Percentiles rank a stretch among this genome's conserved stretches.
These are phyloP conservation scores for Microbotryum silenes-acaulis DNA, from an alignment of 1,284 basidiomycete genomes.

Conservation along the genomic window DNA sequence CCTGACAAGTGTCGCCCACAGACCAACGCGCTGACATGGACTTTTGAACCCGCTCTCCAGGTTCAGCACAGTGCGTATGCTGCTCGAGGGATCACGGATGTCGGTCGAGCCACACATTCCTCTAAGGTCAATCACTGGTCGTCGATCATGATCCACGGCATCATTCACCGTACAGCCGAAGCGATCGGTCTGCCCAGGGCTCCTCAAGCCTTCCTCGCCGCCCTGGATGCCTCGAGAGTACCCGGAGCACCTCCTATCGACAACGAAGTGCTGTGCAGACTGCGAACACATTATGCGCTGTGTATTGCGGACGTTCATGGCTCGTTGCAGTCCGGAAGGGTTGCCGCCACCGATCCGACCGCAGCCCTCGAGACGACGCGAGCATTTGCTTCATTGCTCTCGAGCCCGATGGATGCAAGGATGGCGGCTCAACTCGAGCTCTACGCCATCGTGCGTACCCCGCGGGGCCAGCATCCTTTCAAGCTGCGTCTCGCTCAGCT, in stretches of 20 bases:
- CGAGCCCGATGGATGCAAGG: conserved; percentile 23
- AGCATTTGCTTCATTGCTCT: conserved; percentile 11
- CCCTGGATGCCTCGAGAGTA: conserved; percentile 5
- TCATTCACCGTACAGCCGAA: conserved; percentile 17
- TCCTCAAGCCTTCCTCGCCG: conserved; percentile 4
- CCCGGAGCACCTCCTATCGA: background rate
- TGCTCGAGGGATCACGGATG: too few species aligned
- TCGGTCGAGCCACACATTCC: conserved; percentile 11
- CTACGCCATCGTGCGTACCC: conserved; percentile 21
- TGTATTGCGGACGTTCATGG: conserved; percentile 19
- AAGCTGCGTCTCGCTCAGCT: conserved; percentile 26
- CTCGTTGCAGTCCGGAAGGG: conserved; percentile 22
- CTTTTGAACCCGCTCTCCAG: too few species aligned
- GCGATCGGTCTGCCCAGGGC: conserved; percentile 18
- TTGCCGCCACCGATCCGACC: conserved; percentile 15
- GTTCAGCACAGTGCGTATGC: too few species aligned
- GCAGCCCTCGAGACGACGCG: conserved; percentile 13
- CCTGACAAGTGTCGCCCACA: background rate
- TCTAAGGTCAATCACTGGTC: conserved; percentile 27
- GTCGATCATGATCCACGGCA: conserved; percentile 21
- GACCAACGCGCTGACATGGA: background rate
- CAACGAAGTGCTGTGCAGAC: conserved; percentile 13
- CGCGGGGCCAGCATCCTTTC: conserved; percentile 1
- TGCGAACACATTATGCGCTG: conserved; percentile 1
- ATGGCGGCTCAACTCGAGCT: conserved; percentile 20